Evolutionary conservation across 2,329 filamentous ascomycete species (phyloP).

Genomic region (Fusarium longipes): DNA sequence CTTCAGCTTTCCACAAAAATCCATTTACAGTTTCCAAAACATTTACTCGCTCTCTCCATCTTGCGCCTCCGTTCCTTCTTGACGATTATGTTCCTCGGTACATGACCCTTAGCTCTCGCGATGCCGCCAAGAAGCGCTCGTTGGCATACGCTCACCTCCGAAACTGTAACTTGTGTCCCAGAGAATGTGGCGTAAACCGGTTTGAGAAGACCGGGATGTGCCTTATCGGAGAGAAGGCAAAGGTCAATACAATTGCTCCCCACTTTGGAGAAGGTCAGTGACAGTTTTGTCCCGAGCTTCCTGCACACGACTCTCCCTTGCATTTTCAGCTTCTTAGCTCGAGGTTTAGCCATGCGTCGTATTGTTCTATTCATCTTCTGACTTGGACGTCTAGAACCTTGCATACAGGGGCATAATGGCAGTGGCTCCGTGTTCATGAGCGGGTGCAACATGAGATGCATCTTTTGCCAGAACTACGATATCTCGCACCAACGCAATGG

Average conservation of each 20-base stretch:
- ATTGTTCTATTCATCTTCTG: slow-evolving; percentile 6
- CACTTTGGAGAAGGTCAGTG: slow-evolving; percentile 80
- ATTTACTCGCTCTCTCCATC: slow-evolving; percentile 55
- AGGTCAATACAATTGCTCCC: slow-evolving; percentile 86
- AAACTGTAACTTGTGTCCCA: slow-evolving; percentile 85
- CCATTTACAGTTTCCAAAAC: slow-evolving; percentile 1
- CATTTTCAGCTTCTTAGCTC: slow-evolving; percentile 7
- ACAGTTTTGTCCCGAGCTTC: slow-evolving; percentile 3
- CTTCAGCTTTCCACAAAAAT: not conserved
- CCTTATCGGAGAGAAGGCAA: slow-evolving; percentile 78
- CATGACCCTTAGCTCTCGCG: slow-evolving; percentile 72
- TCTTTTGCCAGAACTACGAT: slow-evolving; percentile 85
- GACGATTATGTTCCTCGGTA: slow-evolving; percentile 80
- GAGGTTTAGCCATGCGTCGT: not conserved
- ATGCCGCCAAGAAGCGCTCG: slow-evolving; percentile 79
- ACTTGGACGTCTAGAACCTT: slow-evolving; percentile 69
- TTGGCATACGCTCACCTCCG: slow-evolving; percentile 78
- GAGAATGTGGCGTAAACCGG: slow-evolving; percentile 82
- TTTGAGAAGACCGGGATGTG: slow-evolving; percentile 82
- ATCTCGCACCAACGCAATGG: slow-evolving; percentile 86
- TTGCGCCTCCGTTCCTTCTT: slow-evolving; percentile 75
- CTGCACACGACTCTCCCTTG: slow-evolving; percentile 22
- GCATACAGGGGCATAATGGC: slow-evolving; percentile 83
- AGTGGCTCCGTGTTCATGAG: slow-evolving; percentile 86
- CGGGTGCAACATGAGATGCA: slow-evolving; percentile 78